phyloP scores from a whole-genome alignment of 2,329 filamentous ascomycete species.

The Beauveria sp. region DNA sequence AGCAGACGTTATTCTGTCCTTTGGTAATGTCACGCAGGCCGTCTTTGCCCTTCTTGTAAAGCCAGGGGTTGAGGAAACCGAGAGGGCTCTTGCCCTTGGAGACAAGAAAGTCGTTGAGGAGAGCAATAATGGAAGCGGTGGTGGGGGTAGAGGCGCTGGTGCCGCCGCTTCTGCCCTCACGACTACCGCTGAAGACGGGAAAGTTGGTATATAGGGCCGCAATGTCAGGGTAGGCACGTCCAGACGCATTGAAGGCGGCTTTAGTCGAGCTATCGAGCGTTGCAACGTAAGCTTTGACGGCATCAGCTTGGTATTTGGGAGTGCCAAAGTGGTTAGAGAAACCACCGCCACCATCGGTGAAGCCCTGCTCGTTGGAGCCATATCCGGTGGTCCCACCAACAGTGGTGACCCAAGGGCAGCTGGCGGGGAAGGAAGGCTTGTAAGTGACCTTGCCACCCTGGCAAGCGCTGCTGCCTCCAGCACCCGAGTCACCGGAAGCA shows the following conservation, averaged over 20 bases:
- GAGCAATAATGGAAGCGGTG: slow-evolving; percentile 33
- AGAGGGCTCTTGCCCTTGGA: slow-evolving; percentile 27
- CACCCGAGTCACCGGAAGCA: slow-evolving; percentile 7
- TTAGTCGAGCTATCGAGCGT: not conserved
- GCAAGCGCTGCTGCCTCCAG: slow-evolving; percentile 1
- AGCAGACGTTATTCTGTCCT: slow-evolving; percentile 14
- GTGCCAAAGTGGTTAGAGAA: slow-evolving; percentile 10
- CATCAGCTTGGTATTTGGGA: slow-evolving; percentile 3
- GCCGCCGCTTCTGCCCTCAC: slow-evolving; percentile 2
- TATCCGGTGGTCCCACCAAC: slow-evolving; percentile 8
- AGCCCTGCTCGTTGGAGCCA: slow-evolving; percentile 2
- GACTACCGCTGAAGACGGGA: not conserved
- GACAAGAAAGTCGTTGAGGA: slow-evolving; percentile 36
- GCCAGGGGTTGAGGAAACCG: slow-evolving; percentile 38
- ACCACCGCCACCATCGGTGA: slow-evolving; percentile 6
- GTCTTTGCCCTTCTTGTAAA: slow-evolving; percentile 22
- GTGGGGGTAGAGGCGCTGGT: slow-evolving; percentile 31
- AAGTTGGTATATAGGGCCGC: slow-evolving; percentile 1
- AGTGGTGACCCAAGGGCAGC: slow-evolving; percentile 10
- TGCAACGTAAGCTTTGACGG: slow-evolving; percentile 4
- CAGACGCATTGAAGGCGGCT: slow-evolving; percentile 7
- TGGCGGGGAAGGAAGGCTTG: slow-evolving; percentile 5
- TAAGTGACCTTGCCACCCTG: not conserved
- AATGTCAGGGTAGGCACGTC: slow-evolving; percentile 10
- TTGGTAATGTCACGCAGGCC: slow-evolving; percentile 17